phyloP scores from a whole-genome alignment of 2,329 filamentous ascomycete species.

The Aspergillus glaucus region DNA sequence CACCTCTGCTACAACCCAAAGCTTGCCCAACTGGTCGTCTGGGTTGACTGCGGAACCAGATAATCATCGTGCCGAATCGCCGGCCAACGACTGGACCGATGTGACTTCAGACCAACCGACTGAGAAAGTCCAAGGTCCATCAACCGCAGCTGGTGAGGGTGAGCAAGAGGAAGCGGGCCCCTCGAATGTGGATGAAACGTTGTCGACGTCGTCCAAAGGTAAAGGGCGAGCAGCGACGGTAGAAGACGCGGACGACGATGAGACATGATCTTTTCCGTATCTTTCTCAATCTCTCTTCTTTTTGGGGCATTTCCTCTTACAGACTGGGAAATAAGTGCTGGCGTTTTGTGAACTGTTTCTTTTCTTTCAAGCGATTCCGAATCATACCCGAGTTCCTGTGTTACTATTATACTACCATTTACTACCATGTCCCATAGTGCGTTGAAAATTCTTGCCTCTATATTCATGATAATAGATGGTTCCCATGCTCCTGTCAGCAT shows the following conservation, averaged over 20 bases:
- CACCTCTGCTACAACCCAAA: constrained; percentile 1
- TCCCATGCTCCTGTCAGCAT: too few relatives aligned
- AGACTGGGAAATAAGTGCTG: background rate
- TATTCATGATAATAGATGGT: too few relatives aligned
- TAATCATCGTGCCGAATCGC: constrained; percentile 15
- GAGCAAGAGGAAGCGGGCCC: background rate
- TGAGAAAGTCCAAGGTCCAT: constrained; percentile 2
- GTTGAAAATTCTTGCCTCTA: background rate
- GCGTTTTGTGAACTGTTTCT: constrained; percentile 1
- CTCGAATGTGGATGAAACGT: constrained; percentile 4
- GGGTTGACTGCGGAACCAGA: constrained; percentile 4
- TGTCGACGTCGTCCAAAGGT: constrained; percentile 24
- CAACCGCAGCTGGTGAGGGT: background rate
- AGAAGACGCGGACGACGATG: constrained; percentile 30
- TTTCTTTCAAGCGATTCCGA: constrained; percentile 5
- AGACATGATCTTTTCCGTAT: constrained; percentile 8
- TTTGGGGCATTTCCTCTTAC: constrained; percentile 1
- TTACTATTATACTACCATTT: background rate
- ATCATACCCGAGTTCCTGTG: constrained; percentile 14
- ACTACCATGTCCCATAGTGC: background rate
- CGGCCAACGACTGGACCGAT: constrained; percentile 27
- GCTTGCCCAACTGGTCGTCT: constrained; percentile 16
- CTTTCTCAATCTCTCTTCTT: background rate
- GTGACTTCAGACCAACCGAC: constrained; percentile 16
- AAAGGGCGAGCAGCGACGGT: constrained; percentile 29